Evolutionary conservation across 148 eudicot species (phyloP).

Genomic region (Suaeda aralocaspica): DNA sequence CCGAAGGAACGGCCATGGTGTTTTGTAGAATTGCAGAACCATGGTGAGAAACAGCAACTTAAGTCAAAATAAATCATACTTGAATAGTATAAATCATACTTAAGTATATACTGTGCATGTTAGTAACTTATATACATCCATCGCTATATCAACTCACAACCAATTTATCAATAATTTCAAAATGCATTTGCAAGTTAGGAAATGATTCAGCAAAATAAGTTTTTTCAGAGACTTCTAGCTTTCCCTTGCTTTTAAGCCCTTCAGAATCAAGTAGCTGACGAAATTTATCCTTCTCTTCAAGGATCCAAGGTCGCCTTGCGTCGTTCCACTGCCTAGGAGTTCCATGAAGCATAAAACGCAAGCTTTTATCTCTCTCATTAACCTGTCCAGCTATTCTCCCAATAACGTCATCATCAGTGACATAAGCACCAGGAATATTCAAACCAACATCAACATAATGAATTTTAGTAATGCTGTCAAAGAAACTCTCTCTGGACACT

Average conservation of each 20-base stretch:
- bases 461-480: conserved; percentile 68
- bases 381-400: conserved; percentile 39
- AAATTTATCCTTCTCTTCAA: conserved; percentile 65
- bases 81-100: no score
- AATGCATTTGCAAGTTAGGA: conserved; percentile 85
- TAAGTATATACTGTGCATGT: no score
- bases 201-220: conserved; percentile 49
- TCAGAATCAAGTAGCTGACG: conserved; percentile 38
- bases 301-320: conserved; percentile 54
- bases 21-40: no score
- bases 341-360: conserved; percentile 70
- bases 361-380: conserved; percentile 20
- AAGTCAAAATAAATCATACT: no score
- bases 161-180: conserved; percentile 64
- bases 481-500: conserved; percentile 49
- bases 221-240: conserved; percentile 52
- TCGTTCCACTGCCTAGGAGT: conserved; percentile 95
- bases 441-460: conserved; percentile 91
- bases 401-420: conserved; percentile 46
- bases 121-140: not conserved
- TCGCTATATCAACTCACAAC: conserved; percentile 36
- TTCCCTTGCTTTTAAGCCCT: conserved; percentile 41
- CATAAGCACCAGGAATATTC: conserved; percentile 75
- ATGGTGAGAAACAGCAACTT: no score
- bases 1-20: no score